Evolutionary conservation across 495 filamentous ascomycete genomes (phyloP).

Genomic region (Gamarada debralockiae): DNA sequence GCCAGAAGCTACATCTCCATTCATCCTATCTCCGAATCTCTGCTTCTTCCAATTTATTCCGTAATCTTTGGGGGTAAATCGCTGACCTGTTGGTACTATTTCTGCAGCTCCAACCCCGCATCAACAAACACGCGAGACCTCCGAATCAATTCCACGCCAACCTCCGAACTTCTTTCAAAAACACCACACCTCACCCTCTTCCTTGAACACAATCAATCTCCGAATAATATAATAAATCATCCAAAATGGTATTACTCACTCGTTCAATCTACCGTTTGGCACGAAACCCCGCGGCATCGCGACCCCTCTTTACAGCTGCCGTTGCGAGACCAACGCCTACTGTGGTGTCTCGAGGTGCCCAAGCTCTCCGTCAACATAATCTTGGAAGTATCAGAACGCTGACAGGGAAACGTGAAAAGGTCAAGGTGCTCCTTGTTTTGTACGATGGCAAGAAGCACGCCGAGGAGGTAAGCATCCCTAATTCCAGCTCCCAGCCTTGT

Average conservation of each 20-base stretch:
- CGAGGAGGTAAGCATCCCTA: conserved; percentile 16
- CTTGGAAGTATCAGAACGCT: conserved; percentile 27
- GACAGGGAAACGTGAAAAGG: conserved; percentile 29
- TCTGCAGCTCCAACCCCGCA: not conserved
- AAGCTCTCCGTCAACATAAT: conserved; percentile 24
- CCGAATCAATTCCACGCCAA: too few relatives aligned
- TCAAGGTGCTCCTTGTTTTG: conserved; percentile 50
- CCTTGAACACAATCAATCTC: not conserved
- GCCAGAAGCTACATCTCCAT: not conserved
- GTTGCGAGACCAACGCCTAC: conserved; percentile 12
- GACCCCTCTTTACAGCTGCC: conserved; percentile 11
- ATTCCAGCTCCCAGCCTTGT: not conserved
- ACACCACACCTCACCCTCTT: not conserved
- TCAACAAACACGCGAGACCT: not conserved
- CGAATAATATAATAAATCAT: conserved; percentile 6
- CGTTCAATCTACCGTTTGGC: conserved; percentile 34
- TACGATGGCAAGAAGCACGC: conserved; percentile 44
- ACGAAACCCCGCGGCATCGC: conserved; percentile 4
- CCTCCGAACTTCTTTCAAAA: not conserved
- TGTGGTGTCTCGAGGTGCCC: conserved; percentile 24
- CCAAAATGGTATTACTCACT: conserved; percentile 51
- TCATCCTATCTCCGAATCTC: not conserved
- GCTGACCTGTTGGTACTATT: not conserved
- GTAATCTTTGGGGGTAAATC: not conserved
- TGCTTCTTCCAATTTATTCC: not conserved